A percentile compares a stretch with the other conserved stretches of the same genome.
These are phyloP conservation scores for Triticum timopheevii DNA, from an alignment of 176 grass and related monocot genomes.

Conservation along the genomic window DNA sequence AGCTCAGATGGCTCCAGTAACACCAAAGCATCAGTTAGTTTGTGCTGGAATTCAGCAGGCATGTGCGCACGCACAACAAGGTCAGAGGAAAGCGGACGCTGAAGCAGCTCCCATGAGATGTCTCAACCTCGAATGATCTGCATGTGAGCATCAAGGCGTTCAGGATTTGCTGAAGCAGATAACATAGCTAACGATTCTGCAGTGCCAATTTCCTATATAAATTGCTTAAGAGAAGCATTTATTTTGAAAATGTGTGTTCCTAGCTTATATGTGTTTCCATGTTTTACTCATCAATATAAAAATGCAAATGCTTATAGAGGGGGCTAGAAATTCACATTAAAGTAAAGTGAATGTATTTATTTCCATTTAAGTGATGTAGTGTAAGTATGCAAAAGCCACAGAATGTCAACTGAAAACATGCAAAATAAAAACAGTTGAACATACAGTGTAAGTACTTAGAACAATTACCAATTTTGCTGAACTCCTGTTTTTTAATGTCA, in stretches of 20 bases:
- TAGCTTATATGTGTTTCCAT: neutral
- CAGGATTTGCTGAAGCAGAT: neutral
- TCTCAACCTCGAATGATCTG: slow-evolving; percentile 38
- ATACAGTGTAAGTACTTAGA: neutral
- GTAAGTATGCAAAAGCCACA: neutral
- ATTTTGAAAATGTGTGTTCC: neutral
- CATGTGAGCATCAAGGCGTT: neutral
- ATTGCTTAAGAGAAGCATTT: neutral
- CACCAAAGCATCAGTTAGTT: neutral
- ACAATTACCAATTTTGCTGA: slow-evolving; percentile 61
- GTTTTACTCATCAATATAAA: neutral
- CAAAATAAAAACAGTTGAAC: neutral
- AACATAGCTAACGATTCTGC: neutral
- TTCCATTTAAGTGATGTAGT: neutral
- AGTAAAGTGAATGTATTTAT: neutral
- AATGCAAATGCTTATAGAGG: neutral
- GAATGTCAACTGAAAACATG: neutral
- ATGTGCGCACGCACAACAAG: slow-evolving; percentile 23
- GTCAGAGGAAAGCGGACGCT: neutral
- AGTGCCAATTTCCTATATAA: neutral
- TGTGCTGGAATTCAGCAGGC: neutral
- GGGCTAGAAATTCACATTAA: neutral
- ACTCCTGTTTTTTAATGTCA: slow-evolving; percentile 58
- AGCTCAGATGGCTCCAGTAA: neutral
- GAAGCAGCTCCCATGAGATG: neutral